These are phyloP conservation scores for Acacia concinna DNA, from an alignment of 331 rosid species.

Conservation along the genomic window DNA sequence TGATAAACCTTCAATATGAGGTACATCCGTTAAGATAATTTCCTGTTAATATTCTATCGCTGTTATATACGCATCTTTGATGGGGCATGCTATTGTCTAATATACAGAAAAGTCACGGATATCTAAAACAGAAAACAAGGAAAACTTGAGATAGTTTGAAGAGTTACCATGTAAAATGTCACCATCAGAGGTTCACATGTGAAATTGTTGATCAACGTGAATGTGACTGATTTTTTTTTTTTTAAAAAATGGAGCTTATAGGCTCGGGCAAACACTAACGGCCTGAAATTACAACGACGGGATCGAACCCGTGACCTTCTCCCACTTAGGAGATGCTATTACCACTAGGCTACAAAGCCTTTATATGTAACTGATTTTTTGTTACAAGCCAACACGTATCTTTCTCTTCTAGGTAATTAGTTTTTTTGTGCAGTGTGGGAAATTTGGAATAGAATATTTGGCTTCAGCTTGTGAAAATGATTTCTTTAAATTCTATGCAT, in stretches of 20 bases:
- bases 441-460: neutral
- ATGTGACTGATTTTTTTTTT: neutral
- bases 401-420: neutral
- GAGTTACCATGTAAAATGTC: neutral
- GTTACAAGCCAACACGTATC: neutral
- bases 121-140: neutral
- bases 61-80: constrained; percentile 19
- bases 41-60: neutral
- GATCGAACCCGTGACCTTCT: too few relatives aligned
- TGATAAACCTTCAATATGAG: constrained; percentile 72
- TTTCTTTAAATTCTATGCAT: too few relatives aligned
- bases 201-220: neutral
- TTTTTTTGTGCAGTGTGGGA: neutral
- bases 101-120: constrained; percentile 8
- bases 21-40: constrained; percentile 40
- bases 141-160: constrained; percentile 8
- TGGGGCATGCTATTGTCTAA: constrained; percentile 16
- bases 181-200: neutral
- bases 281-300: too few relatives aligned
- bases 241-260: too few relatives aligned
- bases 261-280: too few relatives aligned
- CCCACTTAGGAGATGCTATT: too few relatives aligned
- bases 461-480: neutral
- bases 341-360: too few relatives aligned
- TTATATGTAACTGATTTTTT: neutral